Conservation (phyloP, 768 basidiomycete species). For the Panus rudis region DNA sequence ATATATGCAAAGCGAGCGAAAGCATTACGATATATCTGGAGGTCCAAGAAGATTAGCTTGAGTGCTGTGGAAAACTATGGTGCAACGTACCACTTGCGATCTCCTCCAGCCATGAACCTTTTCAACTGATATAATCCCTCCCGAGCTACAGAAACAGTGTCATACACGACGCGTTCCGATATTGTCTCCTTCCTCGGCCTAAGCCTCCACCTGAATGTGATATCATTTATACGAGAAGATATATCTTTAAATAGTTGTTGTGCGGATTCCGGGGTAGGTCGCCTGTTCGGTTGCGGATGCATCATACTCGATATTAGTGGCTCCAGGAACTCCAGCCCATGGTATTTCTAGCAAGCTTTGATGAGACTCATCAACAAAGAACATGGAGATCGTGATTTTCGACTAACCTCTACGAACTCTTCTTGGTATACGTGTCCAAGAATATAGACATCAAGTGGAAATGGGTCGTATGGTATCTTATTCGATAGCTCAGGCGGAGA, state of each 20-base stretch:
- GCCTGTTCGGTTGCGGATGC: neutral
- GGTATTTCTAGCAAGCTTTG: neutral
- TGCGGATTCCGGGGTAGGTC: neutral
- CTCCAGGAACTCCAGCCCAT: neutral
- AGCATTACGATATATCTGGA: too few relatives aligned
- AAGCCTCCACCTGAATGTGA: neutral
- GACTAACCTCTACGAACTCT: neutral
- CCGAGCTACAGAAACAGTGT: neutral
- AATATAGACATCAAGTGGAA: constrained; percentile 20
- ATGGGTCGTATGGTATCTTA: constrained; percentile 16
- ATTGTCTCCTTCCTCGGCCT: neutral
- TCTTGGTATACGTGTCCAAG: constrained; percentile 13
- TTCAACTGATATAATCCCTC: too few relatives aligned
- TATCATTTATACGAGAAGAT: neutral
- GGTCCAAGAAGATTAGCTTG: too few relatives aligned
- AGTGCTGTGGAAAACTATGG: too few relatives aligned
- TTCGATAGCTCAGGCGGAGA: constrained; percentile 18
- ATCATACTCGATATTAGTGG: neutral
- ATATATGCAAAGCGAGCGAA: too few relatives aligned
- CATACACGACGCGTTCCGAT: neutral
- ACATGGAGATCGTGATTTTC: neutral
- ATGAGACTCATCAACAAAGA: neutral
- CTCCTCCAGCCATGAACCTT: too few relatives aligned
- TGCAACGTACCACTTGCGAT: too few relatives aligned
- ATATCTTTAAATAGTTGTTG: neutral